Evolutionary conservation across 1,284 basidiomycete species (phyloP), one percentile per base, ranked within the genome.

Genomic region (Malassezia arunalokei): DNA sequence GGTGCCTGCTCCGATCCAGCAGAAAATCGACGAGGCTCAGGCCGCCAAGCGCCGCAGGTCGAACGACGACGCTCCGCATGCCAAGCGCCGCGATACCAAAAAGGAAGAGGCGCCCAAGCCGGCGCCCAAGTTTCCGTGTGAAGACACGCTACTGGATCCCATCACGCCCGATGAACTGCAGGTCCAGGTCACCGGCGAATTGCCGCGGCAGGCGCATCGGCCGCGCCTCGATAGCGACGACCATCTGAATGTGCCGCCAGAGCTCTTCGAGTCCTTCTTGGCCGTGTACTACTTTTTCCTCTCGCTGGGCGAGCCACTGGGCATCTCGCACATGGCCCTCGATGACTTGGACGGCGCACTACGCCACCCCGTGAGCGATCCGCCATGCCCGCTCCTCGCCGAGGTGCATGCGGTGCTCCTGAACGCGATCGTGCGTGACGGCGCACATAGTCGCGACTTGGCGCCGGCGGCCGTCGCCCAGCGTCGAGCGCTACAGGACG

Each of bases 301-400:
- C 54, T 83, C 89, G 49, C 88, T 89, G 74, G 87, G 89, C 7
- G 83, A 86, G 79, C 83, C 90, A 2, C 78, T 98, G 12, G 82
- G 84, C 58, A 76, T 98, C 8, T 92, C 91, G n/a, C 77, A 83
- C 8, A 88, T 96, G 72, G 85, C 88, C 0, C 78, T 96, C 64
- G 94, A 98, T 73, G 94, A 96, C 64, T 88, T 86, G 68, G 89
- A 92, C 68, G 80, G 83, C 56, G 84, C 89, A 0, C 77, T 98
- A 28, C 82, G 83, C 46, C 92, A 98, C 73, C 77, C 79, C 12
- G 76, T 80, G 46, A 66, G 77, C 33, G 86, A 87, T 31, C 79
- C 83, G 3, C 79, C 83, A 0, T 90, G 88, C 63, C 69, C 79
- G 31, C 77, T 98, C 39, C 79, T 96, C 37, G 82, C 81, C 47